Percentiles rank a stretch among this genome's conserved stretches.
Conservation (phyloP, 192 early-diverging fungal species). For the Ambispora gerdemannii region DNA sequence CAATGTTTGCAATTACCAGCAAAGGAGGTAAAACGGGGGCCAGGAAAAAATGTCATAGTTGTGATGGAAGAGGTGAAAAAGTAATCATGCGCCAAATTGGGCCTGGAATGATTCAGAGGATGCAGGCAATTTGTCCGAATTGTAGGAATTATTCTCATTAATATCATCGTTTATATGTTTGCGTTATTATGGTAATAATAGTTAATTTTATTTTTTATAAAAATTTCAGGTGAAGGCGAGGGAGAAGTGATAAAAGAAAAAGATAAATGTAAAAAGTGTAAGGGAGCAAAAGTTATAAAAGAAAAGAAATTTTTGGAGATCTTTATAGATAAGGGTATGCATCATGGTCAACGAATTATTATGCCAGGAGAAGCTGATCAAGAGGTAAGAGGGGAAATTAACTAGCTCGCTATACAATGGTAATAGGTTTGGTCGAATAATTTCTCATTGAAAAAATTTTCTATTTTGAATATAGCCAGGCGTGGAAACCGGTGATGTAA, state of each 20-base stretch:
- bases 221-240: slow-evolving; percentile 56
- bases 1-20: slow-evolving; percentile 52
- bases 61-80: slow-evolving; percentile 79
- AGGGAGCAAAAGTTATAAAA: slow-evolving; percentile 75
- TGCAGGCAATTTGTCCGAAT: slow-evolving; percentile 75
- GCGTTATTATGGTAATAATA: neutral
- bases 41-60: slow-evolving; percentile 65
- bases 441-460: neutral
- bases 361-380: slow-evolving; percentile 96
- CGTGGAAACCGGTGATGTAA: slow-evolving; percentile 85
- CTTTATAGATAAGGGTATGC: slow-evolving; percentile 92
- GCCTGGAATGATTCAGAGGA: slow-evolving; percentile 88
- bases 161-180: neutral
- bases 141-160: slow-evolving; percentile 50
- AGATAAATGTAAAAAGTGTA: slow-evolving; percentile 91
- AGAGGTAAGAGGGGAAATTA: slow-evolving; percentile 47
- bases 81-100: slow-evolving; percentile 80
- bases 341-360: slow-evolving; percentile 81
- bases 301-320: slow-evolving; percentile 93
- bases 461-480: slow-evolving; percentile 55
- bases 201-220: neutral
- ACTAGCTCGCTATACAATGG: no score
- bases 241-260: slow-evolving; percentile 85
- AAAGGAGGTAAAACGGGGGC: slow-evolving; percentile 83
- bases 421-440: neutral